These are phyloP conservation scores for Kodamaea anthophila DNA, from an alignment of 1,139 yeast species.

Conservation along the genomic window DNA sequence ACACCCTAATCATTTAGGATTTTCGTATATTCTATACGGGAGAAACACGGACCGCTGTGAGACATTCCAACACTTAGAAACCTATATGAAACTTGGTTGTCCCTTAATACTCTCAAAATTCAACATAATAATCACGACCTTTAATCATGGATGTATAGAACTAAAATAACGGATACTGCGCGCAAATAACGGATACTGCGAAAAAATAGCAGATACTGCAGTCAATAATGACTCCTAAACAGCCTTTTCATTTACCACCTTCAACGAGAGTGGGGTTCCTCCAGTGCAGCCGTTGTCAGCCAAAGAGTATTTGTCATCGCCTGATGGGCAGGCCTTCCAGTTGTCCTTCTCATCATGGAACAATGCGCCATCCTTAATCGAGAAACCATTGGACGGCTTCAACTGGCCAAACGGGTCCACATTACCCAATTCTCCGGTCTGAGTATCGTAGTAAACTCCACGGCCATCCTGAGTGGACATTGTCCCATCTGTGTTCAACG, in stretches of 20 bases:
- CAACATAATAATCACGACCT: too few species aligned
- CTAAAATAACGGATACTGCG: too few species aligned
- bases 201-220: too few species aligned
- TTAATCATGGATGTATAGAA: too few species aligned
- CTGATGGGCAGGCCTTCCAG: conserved; percentile 27
- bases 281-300: conserved; percentile 22
- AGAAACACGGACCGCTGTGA: too few species aligned
- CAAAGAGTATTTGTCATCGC: conserved; percentile 19
- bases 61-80: too few species aligned
- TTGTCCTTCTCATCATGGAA: conserved; percentile 15
- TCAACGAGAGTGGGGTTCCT: conserved; percentile 21
- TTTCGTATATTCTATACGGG: too few species aligned
- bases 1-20: too few species aligned
- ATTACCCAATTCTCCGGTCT: conserved; percentile 26
- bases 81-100: too few species aligned
- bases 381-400: conserved; percentile 21
- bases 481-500: conserved; percentile 19
- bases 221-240: too few species aligned
- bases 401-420: conserved; percentile 24
- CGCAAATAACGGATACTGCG: too few species aligned
- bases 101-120: too few species aligned
- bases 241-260: conserved; percentile 9
- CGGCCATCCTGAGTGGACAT: conserved; percentile 24
- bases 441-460: conserved; percentile 19
- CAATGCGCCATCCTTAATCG: conserved; percentile 18